These are phyloP conservation scores for Prototheca cutis DNA, from an alignment of 163 green algal species.

Conservation along the genomic window DNA sequence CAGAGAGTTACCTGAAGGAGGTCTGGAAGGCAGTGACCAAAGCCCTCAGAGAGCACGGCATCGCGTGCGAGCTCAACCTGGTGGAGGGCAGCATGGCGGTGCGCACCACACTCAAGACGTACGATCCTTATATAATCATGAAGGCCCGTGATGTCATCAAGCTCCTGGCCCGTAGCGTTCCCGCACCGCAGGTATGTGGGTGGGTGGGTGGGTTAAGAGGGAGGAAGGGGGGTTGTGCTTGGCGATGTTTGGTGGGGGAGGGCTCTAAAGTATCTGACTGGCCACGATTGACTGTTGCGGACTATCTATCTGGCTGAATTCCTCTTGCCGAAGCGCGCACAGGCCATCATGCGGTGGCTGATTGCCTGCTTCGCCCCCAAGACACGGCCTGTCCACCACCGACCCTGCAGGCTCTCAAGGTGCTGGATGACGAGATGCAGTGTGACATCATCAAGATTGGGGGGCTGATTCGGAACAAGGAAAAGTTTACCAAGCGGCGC, in stretches of 20 bases:
- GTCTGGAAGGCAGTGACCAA: conserved; percentile 87
- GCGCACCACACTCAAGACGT: conserved; percentile 93
- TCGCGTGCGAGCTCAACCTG: conserved; percentile 96
- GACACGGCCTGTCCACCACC: no score
- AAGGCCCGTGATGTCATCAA: conserved; percentile 98
- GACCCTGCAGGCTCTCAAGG: conserved; percentile 89
- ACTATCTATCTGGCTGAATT: no score
- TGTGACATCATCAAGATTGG: conserved; percentile 99
- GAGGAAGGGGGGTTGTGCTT: no score
- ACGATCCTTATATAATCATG: conserved; percentile 95
- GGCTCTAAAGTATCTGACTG: no score
- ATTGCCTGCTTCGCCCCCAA: no score
- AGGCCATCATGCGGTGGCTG: no score
- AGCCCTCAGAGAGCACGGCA: conserved; percentile 77
- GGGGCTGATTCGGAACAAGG: conserved; percentile 92
- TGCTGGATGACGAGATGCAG: conserved; percentile 89
- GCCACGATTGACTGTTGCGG: no score
- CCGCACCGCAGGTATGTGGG: conserved; percentile 72
- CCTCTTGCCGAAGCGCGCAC: no score
- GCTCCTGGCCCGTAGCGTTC: conserved; percentile 87
- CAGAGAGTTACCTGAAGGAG: conserved; percentile 96
- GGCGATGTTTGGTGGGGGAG: no score
- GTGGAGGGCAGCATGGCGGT: conserved; percentile 97
- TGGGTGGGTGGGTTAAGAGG: no score
- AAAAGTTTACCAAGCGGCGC: conserved; percentile 94